Conservation (phyloP, 1,284 basidiomycete species). For the Heliocybe sulcata region DNA sequence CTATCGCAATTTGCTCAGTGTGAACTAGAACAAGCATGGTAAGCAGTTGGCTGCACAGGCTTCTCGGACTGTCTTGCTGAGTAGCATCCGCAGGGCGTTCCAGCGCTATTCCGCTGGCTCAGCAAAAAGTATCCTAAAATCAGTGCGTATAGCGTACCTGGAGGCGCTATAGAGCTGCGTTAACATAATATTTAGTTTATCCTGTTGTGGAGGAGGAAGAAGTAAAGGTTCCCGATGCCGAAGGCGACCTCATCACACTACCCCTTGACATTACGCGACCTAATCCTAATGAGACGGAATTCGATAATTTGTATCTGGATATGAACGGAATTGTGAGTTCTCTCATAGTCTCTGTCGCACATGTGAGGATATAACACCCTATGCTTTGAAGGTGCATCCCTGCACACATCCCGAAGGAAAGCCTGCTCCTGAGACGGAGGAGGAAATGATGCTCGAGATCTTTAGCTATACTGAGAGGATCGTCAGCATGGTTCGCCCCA, state of each 20-base stretch:
- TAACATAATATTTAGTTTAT: conserved; percentile 38
- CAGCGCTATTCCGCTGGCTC: conserved; percentile 90
- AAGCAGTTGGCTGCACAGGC: not conserved
- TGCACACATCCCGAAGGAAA: conserved; percentile 98
- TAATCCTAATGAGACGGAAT: conserved; percentile 97
- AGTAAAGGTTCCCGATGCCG: conserved; percentile 56
- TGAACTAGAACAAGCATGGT: not conserved
- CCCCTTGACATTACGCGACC: conserved; percentile 79
- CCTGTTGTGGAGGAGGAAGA: conserved; percentile 84
- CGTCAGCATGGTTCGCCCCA: conserved; percentile 94
- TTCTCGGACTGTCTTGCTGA: not conserved
- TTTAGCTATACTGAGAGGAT: conserved; percentile 97
- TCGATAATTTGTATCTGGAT: conserved; percentile 93
- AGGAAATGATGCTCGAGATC: conserved; percentile 99
- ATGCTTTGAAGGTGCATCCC: conserved; percentile 75
- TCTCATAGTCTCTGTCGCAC: too few relatives aligned
- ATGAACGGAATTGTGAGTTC: conserved; percentile 88
- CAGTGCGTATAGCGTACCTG: conserved; percentile 37
- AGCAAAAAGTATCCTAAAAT: conserved; percentile 98
- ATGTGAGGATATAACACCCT: too few relatives aligned
- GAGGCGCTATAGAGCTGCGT: not conserved
- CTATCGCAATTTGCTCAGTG: not conserved
- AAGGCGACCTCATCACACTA: conserved; percentile 63
- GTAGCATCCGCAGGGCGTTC: conserved; percentile 68
- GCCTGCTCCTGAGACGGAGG: conserved; percentile 95